A percentile compares a stretch with the other conserved stretches of the same genome.
These are phyloP conservation scores for Nicotiana obtusifolia DNA, from an alignment of 257 asterid species.

Conservation along the genomic window DNA sequence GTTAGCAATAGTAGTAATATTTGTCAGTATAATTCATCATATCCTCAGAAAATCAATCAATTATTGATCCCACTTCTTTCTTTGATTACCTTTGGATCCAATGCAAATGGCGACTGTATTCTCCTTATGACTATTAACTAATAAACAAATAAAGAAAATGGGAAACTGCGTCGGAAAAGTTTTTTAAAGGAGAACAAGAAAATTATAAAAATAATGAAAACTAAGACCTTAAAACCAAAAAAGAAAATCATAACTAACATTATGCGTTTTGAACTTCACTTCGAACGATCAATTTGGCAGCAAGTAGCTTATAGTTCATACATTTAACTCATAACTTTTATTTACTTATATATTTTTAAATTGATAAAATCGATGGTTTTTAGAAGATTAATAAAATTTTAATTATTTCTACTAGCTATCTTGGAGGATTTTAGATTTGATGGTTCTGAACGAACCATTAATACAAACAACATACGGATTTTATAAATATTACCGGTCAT, in stretches of 20 bases:
- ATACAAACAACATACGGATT: too few relatives aligned
- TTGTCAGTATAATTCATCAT: too few relatives aligned
- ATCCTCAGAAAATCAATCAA: conserved; percentile 8
- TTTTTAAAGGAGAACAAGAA: not conserved
- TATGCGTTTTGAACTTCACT: not conserved
- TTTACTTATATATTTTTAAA: not conserved
- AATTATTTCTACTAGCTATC: too few relatives aligned
- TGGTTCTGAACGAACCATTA: too few relatives aligned
- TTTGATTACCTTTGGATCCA: conserved; percentile 50
- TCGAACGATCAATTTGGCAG: not conserved
- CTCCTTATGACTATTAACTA: too few relatives aligned
- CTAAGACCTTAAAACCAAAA: not conserved
- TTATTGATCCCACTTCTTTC: conserved; percentile 45
- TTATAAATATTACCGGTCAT: too few relatives aligned
- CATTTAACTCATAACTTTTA: not conserved
- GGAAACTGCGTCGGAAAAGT: not conserved
- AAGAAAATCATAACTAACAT: not conserved
- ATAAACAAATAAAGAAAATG: too few relatives aligned
- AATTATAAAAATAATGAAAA: too few relatives aligned
- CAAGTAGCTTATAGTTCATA: not conserved
- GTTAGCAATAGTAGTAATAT: not conserved
- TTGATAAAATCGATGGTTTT: not conserved
- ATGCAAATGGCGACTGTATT: conserved; percentile 26
- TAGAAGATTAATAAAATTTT: not conserved
- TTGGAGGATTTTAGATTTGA: too few relatives aligned